Base-by-base conservation (phyloP, 768 basidiomycete species). In the Leccinum truebloodii region DNA sequence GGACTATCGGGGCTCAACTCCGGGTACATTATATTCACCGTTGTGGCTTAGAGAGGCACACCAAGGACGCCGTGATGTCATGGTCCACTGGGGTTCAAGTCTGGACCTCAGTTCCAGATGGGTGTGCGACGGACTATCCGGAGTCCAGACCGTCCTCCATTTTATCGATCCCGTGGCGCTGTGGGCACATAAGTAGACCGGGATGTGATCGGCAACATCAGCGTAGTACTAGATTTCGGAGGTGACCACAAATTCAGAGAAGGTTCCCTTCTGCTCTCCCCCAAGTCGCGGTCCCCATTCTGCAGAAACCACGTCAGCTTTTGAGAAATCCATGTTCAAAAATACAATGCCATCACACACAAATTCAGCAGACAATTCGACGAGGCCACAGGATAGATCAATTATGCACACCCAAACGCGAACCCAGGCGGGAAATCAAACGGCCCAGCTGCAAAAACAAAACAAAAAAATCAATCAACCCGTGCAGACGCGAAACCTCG, bases 381-480 rank as follows among this genome's bases (percentile, higher is more conserved):
- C 30, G 20, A 7, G n/a, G 22, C 55, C 35, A 49, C 16, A 20
- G 22, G 3, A 26, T 18, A 13, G 9, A 18, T 16, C 34, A 14
- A 30, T 12, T 55, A 37, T 10, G 18, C 0, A 3, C 12, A 22
- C 22, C 54, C 50, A 4, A 39, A 55, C 14, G 39, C 22, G 22
- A 57, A 50, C 3, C 54, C 54, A 1, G 56, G 50, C 6, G 60
- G 62, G 30, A 55, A 67, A 6, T 61, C 59, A 30, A 64, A 67
- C 18, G 62, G 58, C 4, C 63, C 60, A 16, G 63, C 62, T 67
- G 52, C 4, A 5, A 44, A 20, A 20, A 44, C 0, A 35, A 35
- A 35, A 35, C 0, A 44, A n/a, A 9, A 46, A 10, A 6, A 6
- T 48, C 12, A 24, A 22, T 22, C 3, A 2, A 48, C 4, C 13